Evolutionary conservation across 257 asterid genomes (phyloP), one percentile per base, ranked within the genome.

Genomic region (Salvia rosmarinus): DNA sequence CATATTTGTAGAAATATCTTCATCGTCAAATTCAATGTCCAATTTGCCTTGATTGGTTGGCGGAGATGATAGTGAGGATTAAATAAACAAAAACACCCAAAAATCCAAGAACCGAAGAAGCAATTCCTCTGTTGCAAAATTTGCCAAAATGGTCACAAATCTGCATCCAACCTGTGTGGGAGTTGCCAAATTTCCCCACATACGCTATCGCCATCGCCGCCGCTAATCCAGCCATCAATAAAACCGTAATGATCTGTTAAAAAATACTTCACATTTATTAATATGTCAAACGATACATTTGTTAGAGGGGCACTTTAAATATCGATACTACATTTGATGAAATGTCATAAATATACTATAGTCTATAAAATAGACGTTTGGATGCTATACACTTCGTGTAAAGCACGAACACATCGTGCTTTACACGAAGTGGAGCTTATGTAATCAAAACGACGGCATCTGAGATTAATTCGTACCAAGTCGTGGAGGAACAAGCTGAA

Each of bases 401-500:
- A 25, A 25, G 30, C 30, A 25, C 1, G 3, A 25, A 25, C n/a
- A n/a, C n/a, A n/a, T n/a, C n/a, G n/a, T n/a, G n/a, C n/a, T n/a
- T n/a, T 25, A 25, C 30, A 25, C 30, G 3, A 25, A 25, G 30
- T 25, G 30, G 30, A 25, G 30, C 30, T 25, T 25, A 40, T 2
- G 0, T 3, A 46, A 46, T 46, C 5, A 47, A 47, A 14, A 47
- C 54, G 10, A 47, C 52, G 20, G 14, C 19, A 20, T 46, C 3
- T 43, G 50, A 44, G 7, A 2, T 12, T 14, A 5, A 16, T 6
- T 0, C 2, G 3, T 84, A 91, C 96, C 91, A 91, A 72, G 82
- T 91, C 97, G 77, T 80, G 93, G 6, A 91, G 35, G 79, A 91
- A 89, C 47, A 89, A 23, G 74, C 13, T 46, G 83, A 83, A 89